Conservation (phyloP, 2,329 filamentous ascomycete species). For the Fusarium haematococcum region DNA sequence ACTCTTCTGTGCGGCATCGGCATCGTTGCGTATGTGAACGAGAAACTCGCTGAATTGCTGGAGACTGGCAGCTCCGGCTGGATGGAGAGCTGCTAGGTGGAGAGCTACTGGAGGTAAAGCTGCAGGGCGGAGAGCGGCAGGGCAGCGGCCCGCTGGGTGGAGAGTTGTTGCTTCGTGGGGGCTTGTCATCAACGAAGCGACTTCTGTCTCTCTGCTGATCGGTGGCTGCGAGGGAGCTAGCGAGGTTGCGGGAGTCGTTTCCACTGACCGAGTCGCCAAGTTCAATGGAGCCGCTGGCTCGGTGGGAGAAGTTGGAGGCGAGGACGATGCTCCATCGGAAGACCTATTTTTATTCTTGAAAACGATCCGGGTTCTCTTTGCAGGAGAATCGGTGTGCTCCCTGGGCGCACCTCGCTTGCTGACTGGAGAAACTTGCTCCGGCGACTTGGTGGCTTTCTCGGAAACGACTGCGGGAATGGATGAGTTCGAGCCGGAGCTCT, state of each 20-base stretch:
- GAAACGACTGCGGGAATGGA: neutral
- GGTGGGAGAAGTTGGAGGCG: neutral
- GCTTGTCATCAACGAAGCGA: neutral
- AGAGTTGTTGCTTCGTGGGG: neutral
- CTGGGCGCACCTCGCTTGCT: conserved; percentile 6
- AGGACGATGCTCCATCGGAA: neutral
- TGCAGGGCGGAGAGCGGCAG: no score
- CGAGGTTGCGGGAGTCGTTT: neutral
- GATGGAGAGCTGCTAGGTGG: neutral
- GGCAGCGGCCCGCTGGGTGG: neutral
- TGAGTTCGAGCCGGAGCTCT: neutral
- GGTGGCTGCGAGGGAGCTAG: neutral
- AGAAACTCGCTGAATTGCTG: neutral
- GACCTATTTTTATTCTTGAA: conserved; percentile 3
- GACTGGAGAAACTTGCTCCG: neutral
- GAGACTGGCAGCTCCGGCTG: neutral
- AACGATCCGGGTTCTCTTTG: conserved; percentile 15
- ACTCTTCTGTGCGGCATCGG: neutral
- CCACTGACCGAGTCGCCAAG: neutral
- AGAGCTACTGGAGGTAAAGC: no score
- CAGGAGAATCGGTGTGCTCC: neutral
- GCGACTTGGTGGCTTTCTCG: neutral
- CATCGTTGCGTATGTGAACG: neutral
- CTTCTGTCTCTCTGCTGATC: neutral
- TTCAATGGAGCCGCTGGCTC: neutral